Evolutionary conservation across 306 rosid genomes (phyloP).

Genomic region (Glycine latifolia): DNA sequence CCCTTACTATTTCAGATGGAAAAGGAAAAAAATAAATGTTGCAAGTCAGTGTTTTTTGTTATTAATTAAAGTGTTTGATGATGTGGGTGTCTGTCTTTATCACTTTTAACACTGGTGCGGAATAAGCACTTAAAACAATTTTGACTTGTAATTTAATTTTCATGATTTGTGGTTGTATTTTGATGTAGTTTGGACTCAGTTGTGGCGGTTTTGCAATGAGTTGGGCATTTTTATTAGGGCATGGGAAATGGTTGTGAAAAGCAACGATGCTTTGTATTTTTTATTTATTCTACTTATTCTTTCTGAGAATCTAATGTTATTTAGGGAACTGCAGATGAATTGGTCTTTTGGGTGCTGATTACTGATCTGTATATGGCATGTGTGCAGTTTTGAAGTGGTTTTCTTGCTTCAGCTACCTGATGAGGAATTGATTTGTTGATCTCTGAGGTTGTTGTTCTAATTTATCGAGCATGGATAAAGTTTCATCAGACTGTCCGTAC

Average conservation of each 20-base stretch:
- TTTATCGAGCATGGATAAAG: constrained; percentile 75
- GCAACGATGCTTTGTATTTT: background rate
- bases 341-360: constrained; percentile 9
- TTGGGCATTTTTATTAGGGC: background rate
- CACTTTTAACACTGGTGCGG: background rate
- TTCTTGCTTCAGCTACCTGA: constrained; percentile 49
- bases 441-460: constrained; percentile 44
- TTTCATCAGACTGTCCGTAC: constrained; percentile 90
- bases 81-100: constrained; percentile 30
- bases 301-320: background rate
- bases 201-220: background rate
- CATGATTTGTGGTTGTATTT: background rate
- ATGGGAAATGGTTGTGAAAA: background rate
- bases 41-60: constrained; percentile 16
- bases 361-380: constrained; percentile 28
- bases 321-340: background rate
- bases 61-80: constrained; percentile 26
- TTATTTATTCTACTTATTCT: background rate
- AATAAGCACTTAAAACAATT: background rate
- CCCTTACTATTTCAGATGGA: constrained; percentile 33
- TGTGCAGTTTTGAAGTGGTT: constrained; percentile 55
- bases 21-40: background rate
- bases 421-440: constrained; percentile 49
- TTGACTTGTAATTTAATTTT: background rate
- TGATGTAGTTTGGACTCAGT: constrained; percentile 1